These are phyloP conservation scores for Mucor velutinosus DNA, from an alignment of 371 early-diverging fungal genomes.

Conservation along the genomic window DNA sequence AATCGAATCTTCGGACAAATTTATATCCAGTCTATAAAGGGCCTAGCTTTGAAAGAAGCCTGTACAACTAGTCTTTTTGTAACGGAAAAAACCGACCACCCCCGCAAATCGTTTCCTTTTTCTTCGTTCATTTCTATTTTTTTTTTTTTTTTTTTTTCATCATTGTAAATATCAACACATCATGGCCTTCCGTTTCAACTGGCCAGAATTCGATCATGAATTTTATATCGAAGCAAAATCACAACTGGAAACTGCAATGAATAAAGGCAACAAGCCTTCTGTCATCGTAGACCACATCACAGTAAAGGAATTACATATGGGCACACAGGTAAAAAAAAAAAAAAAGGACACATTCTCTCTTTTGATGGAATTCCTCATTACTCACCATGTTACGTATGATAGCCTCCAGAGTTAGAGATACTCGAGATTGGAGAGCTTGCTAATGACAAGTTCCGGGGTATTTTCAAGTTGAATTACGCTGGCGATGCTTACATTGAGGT, in stretches of 20 bases:
- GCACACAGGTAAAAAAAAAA: conserved; percentile 69
- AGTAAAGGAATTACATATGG: conserved; percentile 93
- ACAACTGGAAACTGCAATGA: conserved; percentile 87
- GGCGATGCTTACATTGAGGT: conserved; percentile 94
- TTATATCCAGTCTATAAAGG: not conserved
- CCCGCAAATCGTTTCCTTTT: conserved; percentile 2
- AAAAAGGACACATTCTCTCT: not conserved
- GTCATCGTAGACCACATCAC: conserved; percentile 90
- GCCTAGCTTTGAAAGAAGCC: not conserved
- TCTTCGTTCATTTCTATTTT: not conserved
- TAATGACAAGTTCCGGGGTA: conserved; percentile 91
- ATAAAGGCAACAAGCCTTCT: conserved; percentile 88
- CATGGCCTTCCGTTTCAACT: conserved; percentile 96
- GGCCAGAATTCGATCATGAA: conserved; percentile 87
- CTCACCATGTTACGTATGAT: not conserved
- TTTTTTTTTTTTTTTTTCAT: not conserved
- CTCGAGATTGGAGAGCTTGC: conserved; percentile 96
- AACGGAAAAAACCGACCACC: not conserved
- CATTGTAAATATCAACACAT: not conserved
- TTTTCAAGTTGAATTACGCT: conserved; percentile 90
- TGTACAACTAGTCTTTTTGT: not conserved
- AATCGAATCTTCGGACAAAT: not conserved
- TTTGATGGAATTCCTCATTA: not conserved
- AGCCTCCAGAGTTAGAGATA: conserved; percentile 96
- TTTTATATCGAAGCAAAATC: conserved; percentile 85